Conservation (phyloP, 345 rosid species). For the Gossypium mustelinum region DNA sequence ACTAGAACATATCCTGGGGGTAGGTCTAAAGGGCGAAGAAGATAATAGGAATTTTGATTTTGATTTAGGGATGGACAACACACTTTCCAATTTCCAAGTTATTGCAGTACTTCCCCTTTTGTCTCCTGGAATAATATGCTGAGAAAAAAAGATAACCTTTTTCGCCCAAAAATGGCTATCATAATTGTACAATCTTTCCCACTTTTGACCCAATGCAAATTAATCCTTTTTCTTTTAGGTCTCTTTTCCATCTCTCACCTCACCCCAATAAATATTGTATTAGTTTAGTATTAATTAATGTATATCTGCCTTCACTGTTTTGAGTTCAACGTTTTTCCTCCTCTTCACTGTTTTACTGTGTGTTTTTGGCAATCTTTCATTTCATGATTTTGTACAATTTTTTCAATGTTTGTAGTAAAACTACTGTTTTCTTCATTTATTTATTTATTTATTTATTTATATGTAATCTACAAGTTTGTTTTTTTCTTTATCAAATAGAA, state of each 20-base stretch:
- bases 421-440: background rate
- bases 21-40: background rate
- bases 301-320: background rate
- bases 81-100: slow-evolving; percentile 2
- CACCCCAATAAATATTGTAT: background rate
- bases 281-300: background rate
- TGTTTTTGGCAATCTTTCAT: background rate
- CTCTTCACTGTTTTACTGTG: background rate
- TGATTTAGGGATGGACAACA: background rate
- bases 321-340: background rate
- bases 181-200: slow-evolving; percentile 1
- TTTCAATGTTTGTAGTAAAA: background rate
- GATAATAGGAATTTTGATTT: background rate
- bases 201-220: slow-evolving; percentile 17
- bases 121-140: slow-evolving; percentile 9
- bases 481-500: too few relatives aligned
- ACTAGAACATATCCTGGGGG: background rate
- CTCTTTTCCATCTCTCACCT: background rate
- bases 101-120: slow-evolving; percentile 19
- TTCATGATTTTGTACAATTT: background rate
- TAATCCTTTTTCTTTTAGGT: background rate
- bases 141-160: background rate
- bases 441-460: too few relatives aligned
- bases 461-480: too few relatives aligned
- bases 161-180: slow-evolving; percentile 16